Evolutionary conservation across 2,329 filamentous ascomycete species (phyloP), one percentile per base, ranked within the genome.

Genomic region (Nemania sp.): DNA sequence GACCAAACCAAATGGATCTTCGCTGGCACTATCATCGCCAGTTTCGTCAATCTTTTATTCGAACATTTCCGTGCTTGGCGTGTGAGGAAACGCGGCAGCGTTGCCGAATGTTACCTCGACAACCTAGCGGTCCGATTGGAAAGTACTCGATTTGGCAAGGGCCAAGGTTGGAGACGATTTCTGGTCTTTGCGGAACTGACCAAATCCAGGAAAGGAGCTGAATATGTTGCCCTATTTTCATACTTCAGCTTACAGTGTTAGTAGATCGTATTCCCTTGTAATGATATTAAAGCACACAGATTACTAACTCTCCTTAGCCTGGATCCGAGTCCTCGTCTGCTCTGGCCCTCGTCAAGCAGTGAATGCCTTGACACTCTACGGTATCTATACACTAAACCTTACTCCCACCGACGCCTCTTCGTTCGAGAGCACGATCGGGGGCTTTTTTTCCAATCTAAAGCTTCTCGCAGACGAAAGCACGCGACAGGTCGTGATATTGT

Each of bases 1-100:
- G 83, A 88, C 56, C 87, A 95, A 62, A 92, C 93, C 13, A 97
- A 96, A 82, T 98, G 94, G 94, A 94, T 99, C 78, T 99, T 98
- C 79, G 92, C 93, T 29, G 88, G 89, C 64, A 97, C 94, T 79
- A 98, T 99, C 77, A 91, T 98, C 71, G 85, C 96, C 41, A 98
- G 94, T 10, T 94, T 95, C 79, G 83, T 93, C 71, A 92, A 98
- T 72, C 86, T 97, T 29, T 85, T 82, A 18, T 96, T 92, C 75
- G 92, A 97, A 80, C 93, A 93, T 82, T 77, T 97, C 55, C 89
- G 92, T 62, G 94, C 95, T 27, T 82, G 91, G 69, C 89, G 91
- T 53, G 93, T 97, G 58, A 97, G 98, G 79, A 90, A 86, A 73
- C 89, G 93, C 66, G 93, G 93, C 63, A 94, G 94, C 71, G 92